These are phyloP conservation scores for Phytophthora citricola DNA, from an alignment of 352 stramenopile genomes.

Conservation along the genomic window DNA sequence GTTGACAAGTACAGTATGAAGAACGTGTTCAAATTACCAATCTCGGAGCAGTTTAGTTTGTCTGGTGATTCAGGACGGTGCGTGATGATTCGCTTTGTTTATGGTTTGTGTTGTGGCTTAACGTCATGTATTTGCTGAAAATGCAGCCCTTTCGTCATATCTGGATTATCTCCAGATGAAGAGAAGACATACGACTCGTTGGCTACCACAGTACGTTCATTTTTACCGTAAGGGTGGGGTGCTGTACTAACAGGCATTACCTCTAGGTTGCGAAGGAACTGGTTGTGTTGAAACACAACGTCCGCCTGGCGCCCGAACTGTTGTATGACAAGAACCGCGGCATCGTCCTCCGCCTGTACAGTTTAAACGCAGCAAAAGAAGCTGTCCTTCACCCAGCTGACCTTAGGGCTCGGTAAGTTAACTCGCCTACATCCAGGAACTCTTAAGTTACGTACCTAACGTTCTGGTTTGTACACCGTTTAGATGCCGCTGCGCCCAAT, in stretches of 20 bases:
- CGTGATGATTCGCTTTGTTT: conserved; percentile 8
- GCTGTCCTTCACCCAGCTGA: conserved; percentile 75
- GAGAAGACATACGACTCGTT: conserved; percentile 74
- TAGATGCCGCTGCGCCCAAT: conserved; percentile 86
- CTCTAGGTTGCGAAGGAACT: conserved; percentile 78
- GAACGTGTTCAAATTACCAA: conserved; percentile 88
- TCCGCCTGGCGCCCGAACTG: conserved; percentile 74
- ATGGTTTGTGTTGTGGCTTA: conserved; percentile 2
- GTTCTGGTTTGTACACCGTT: background rate
- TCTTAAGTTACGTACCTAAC: background rate
- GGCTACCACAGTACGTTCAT: conserved; percentile 54
- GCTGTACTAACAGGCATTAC: background rate
- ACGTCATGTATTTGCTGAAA: conserved; percentile 5
- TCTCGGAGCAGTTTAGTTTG: conserved; percentile 75
- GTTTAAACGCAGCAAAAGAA: conserved; percentile 75
- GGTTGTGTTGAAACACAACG: conserved; percentile 78
- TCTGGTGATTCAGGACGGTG: conserved; percentile 82
- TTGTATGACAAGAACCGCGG: conserved; percentile 82
- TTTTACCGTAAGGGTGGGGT: background rate
- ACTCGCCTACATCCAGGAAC: background rate
- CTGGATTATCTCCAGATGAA: conserved; percentile 66
- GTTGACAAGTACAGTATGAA: conserved; percentile 83
- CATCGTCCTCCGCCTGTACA: conserved; percentile 84
- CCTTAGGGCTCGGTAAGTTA: conserved; percentile 65
- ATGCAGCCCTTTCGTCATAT: conserved; percentile 82